These are phyloP conservation scores for Scutellaria baicalensis DNA, from an alignment of 257 asterid genomes.

Conservation along the genomic window DNA sequence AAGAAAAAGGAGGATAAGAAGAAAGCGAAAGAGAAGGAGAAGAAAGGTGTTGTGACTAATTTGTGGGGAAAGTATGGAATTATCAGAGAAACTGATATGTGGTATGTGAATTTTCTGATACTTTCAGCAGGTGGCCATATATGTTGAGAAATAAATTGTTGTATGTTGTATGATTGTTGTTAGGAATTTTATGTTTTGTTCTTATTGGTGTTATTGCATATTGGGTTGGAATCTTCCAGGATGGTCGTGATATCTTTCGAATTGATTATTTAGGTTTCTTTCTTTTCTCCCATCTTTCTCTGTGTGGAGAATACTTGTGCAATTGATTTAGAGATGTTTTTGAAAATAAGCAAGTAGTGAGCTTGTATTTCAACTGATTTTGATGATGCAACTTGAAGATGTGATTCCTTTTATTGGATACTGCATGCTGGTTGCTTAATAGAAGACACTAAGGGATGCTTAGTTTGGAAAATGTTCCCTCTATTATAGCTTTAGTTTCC, in stretches of 20 bases:
- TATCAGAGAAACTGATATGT: conserved; percentile 96
- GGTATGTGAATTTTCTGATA: conserved; percentile 35
- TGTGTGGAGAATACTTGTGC: no score
- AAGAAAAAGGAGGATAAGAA: conserved; percentile 43
- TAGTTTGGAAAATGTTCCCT: no score
- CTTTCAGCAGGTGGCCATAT: neutral
- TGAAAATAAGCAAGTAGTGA: neutral
- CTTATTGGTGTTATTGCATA: neutral
- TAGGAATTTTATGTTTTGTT: neutral
- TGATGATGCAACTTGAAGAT: neutral
- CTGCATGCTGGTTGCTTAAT: neutral
- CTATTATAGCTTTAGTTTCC: no score
- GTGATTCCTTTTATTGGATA: neutral
- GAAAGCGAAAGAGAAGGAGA: conserved; percentile 48
- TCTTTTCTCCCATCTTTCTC: neutral
- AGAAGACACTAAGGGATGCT: no score
- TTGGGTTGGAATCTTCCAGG: neutral
- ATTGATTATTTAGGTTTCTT: neutral
- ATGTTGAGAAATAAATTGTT: neutral
- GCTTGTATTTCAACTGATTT: neutral
- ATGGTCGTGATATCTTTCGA: neutral
- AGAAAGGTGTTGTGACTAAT: conserved; percentile 78
- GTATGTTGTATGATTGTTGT: neutral
- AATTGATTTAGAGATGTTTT: neutral
- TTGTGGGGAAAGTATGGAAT: conserved; percentile 96